phyloP scores from a whole-genome alignment of 768 basidiomycete genomes.

The Mycena galericulata region DNA sequence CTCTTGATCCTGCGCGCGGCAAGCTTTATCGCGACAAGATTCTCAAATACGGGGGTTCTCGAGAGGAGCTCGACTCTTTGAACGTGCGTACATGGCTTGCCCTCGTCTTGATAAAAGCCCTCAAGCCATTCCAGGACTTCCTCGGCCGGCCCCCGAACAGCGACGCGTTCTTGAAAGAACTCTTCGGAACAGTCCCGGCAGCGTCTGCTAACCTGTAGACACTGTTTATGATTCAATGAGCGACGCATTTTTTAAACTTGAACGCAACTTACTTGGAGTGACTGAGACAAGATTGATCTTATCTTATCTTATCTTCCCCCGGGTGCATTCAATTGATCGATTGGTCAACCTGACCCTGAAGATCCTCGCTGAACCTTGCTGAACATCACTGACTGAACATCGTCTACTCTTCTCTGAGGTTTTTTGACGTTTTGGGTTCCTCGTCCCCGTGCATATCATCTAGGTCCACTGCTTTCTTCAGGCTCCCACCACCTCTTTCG shows the following conservation, averaged over 20 bases:
- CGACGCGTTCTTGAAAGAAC: constrained; percentile 77
- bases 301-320: constrained; percentile 14
- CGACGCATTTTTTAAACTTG: no score
- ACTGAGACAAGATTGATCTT: no score
- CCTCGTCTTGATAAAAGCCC: not conserved
- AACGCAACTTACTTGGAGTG: no score
- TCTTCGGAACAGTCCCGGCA: constrained; percentile 61
- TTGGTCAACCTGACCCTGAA: no score
- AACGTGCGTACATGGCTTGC: constrained; percentile 56
- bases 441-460: no score
- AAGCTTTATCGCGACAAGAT: constrained; percentile 81
- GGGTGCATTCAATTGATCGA: no score
- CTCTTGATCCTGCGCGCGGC: constrained; percentile 76
- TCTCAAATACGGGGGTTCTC: constrained; percentile 77
- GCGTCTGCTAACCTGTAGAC: constrained; percentile 14
- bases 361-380: no score
- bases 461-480: no score
- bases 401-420: no score
- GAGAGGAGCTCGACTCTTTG: constrained; percentile 85
- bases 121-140: constrained; percentile 66
- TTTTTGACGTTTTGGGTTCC: no score
- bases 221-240: not conserved
- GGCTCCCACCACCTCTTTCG: no score
- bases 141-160: constrained; percentile 80
- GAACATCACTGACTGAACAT: no score